Conservation (phyloP, 768 basidiomycete genomes). For the Boletus huronensis region DNA sequence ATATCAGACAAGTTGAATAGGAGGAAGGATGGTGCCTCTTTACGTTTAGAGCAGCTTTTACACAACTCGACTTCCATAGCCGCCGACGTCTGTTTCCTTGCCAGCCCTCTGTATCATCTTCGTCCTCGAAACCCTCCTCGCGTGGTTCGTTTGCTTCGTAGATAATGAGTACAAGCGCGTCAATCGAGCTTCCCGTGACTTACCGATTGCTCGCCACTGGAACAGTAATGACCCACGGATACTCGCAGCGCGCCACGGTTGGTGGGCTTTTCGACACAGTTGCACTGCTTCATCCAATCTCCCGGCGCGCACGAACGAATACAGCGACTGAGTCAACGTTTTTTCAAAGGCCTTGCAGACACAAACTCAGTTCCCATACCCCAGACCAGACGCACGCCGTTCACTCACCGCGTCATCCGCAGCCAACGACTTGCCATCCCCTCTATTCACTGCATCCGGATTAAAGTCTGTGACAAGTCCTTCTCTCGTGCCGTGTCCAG, state of each 20-base stretch:
- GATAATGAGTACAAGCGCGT: slow-evolving; percentile 33
- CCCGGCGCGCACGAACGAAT: slow-evolving; percentile 82
- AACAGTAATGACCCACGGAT: slow-evolving; percentile 81
- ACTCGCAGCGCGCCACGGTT: slow-evolving; percentile 90
- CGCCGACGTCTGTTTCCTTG: slow-evolving; percentile 73
- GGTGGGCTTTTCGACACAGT: slow-evolving; percentile 75
- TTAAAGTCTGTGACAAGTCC: slow-evolving; percentile 69
- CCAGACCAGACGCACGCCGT: neutral
- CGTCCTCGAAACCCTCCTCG: slow-evolving; percentile 45
- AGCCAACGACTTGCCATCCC: slow-evolving; percentile 56
- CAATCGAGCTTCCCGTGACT: slow-evolving; percentile 18
- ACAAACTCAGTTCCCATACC: neutral
- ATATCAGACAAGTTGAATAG: slow-evolving; percentile 4
- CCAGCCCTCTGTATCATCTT: slow-evolving; percentile 47
- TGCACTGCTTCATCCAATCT: slow-evolving; percentile 80
- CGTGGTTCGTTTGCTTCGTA: slow-evolving; percentile 45
- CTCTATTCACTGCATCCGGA: slow-evolving; percentile 70
- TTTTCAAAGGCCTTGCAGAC: slow-evolving; percentile 71
- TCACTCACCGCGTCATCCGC: slow-evolving; percentile 72
- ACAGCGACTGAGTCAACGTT: slow-evolving; percentile 70
- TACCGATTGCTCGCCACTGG: slow-evolving; percentile 70
- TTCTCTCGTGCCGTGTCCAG: slow-evolving; percentile 42
- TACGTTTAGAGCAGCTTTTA: slow-evolving; percentile 74
- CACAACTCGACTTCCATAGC: slow-evolving; percentile 88
- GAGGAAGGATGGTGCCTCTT: neutral